Conservation (phyloP, 2,329 filamentous ascomycete species). For the Colletotrichum liaoningense region DNA sequence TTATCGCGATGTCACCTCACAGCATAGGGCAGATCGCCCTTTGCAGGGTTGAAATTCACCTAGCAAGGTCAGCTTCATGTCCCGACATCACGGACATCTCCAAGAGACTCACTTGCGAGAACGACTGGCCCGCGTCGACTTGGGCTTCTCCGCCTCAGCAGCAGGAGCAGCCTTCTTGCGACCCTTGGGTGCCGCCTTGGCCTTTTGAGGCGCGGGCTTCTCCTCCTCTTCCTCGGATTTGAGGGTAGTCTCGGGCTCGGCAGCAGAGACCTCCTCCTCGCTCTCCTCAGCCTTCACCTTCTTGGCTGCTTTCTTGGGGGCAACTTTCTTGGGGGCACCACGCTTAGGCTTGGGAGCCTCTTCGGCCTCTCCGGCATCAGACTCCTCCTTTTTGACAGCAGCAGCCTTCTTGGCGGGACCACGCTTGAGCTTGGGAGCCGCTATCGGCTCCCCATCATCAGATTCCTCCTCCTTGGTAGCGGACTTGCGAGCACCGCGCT, state of each 20-base stretch:
- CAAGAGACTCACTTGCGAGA: slow-evolving; percentile 19
- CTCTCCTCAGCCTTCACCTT: slow-evolving; percentile 32
- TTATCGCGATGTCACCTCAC: background rate
- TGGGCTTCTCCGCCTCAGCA: slow-evolving; percentile 22
- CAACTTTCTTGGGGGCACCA: slow-evolving; percentile 42
- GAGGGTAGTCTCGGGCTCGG: slow-evolving; percentile 34
- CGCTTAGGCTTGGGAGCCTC: slow-evolving; percentile 47
- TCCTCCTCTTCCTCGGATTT: slow-evolving; percentile 9
- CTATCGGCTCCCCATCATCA: slow-evolving; percentile 31
- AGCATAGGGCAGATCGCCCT: background rate
- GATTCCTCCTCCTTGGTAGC: slow-evolving; percentile 38
- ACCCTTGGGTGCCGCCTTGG: slow-evolving; percentile 23
- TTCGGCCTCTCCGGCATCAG: slow-evolving; percentile 36
- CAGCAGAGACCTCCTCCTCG: slow-evolving; percentile 19
- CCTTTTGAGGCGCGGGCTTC: slow-evolving; percentile 15
- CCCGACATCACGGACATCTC: background rate
- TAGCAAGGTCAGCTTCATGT: background rate
- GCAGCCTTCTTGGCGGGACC: slow-evolving; percentile 10
- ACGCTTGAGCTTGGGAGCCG: slow-evolving; percentile 37
- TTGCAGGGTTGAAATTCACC: background rate
- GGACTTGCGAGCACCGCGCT: slow-evolving; percentile 33
- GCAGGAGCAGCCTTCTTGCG: slow-evolving; percentile 31
- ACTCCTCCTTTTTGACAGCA: slow-evolving; percentile 38
- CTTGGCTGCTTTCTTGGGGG: slow-evolving; percentile 22
- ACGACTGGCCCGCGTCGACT: slow-evolving; percentile 9